Conservation (phyloP, 2,329 filamentous ascomycete species). For the Podosphaera aphanis region DNA sequence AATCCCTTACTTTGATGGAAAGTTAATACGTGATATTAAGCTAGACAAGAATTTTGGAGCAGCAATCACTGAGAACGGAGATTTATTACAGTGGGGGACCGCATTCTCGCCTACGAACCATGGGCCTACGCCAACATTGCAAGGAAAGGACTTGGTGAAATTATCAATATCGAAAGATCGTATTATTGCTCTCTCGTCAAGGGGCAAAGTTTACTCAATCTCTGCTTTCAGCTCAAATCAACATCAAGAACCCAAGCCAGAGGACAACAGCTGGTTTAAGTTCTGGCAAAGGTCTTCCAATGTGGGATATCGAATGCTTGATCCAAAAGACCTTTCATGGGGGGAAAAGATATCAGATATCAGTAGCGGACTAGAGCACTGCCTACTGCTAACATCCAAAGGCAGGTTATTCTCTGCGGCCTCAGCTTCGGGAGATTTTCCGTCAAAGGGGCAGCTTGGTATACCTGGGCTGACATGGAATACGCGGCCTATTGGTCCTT, state of each 20-base stretch:
- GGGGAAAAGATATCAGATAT: constrained; percentile 55
- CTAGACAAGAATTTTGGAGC: constrained; percentile 61
- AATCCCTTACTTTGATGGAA: constrained; percentile 61
- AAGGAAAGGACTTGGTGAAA: constrained; percentile 57
- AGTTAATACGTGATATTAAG: constrained; percentile 69
- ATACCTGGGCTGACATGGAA: constrained; percentile 62
- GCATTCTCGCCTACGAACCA: constrained; percentile 43
- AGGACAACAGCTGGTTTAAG: constrained; percentile 45
- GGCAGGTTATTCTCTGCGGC: constrained; percentile 82
- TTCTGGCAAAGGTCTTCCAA: constrained; percentile 38
- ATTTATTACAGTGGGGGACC: constrained; percentile 77
- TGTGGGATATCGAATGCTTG: constrained; percentile 51
- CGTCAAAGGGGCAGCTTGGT: constrained; percentile 66
- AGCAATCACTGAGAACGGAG: constrained; percentile 68
- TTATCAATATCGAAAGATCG: constrained; percentile 61
- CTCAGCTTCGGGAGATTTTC: constrained; percentile 54
- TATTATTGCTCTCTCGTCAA: constrained; percentile 52
- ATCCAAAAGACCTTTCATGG: constrained; percentile 37
- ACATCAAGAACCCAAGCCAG: constrained; percentile 33
- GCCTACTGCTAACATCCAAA: constrained; percentile 58
- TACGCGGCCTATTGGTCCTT: constrained; percentile 51
- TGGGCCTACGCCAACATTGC: constrained; percentile 47
- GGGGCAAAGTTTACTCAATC: constrained; percentile 64
- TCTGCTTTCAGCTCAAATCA: constrained; percentile 57
- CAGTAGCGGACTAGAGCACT: constrained; percentile 62